Evolutionary conservation across 345 rosid species (phyloP), one percentile per base, ranked within the genome.

Genomic region (Citrus maxima): DNA sequence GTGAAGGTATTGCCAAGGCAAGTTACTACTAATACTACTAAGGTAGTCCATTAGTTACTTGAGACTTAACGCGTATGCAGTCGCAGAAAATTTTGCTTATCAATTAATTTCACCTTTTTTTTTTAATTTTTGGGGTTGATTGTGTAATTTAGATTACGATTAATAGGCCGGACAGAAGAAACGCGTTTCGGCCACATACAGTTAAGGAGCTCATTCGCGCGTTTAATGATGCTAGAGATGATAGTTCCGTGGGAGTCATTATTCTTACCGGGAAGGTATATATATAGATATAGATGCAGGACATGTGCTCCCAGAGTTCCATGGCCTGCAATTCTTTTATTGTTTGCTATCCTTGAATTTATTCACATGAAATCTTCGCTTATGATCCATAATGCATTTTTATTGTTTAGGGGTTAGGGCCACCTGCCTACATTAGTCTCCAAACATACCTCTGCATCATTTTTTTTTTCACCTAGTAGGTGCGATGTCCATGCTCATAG

Each of bases 1-100:
- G 80, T 34, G 99, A 96, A 85, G 97, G 87, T 59, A 96, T 96
- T 61, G 98, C 97, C 19, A 93, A 92, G 97, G 99, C 92, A 55
- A 35, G 34, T 2, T 37, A 6, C 10, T 73, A 42, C 14, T 46
- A 35, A 5, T 35, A 6, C 37, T 37, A 46, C 51, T 46, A 46
- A 46, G 51, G 4, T 12, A 12, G 51, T 13, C 49, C 51, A 6
- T 24, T 1, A 38, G 56, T 13, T 42, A 18, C 19, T 73, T 34
- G 25, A 8, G 38, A 70, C 4, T 70, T 28, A 51, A 19, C 30
- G 5, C 58, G 22, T 18, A 27, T 13, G 74, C 37, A 16, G 32
- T n/a, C 8, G 27, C 24, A 25, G 32, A 34, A 46, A 70, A 56
- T 49, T 0, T 51, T 28, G 54, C 24, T 18, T 65, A 18, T 19